Evolutionary conservation across 2,329 filamentous ascomycete species (phyloP).

Genomic region (Pseudopithomyces chartarum): DNA sequence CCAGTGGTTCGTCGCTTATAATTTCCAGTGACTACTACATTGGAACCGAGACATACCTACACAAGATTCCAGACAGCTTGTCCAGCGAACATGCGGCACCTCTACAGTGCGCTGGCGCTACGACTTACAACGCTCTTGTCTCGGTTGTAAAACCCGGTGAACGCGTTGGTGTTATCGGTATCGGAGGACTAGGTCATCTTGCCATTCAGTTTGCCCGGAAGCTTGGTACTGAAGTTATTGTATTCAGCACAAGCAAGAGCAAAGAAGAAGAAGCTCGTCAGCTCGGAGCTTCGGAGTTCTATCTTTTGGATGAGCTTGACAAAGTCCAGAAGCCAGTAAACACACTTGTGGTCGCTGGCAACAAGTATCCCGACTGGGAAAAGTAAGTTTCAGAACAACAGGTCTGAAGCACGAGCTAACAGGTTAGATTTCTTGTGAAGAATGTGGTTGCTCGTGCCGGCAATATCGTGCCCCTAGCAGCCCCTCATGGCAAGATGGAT

Average conservation of each 20-base stretch:
- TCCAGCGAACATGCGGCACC: conserved; percentile 23
- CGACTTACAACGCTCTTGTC: conserved; percentile 78
- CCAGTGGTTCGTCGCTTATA: background rate
- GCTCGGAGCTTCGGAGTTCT: conserved; percentile 29
- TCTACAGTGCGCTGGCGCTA: conserved; percentile 26
- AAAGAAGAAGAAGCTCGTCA: conserved; percentile 25
- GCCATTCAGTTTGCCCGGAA: conserved; percentile 70
- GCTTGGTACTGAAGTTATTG: conserved; percentile 27
- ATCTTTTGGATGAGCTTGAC: conserved; percentile 25
- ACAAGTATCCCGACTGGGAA: conserved; percentile 26
- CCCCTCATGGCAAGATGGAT: conserved; percentile 16
- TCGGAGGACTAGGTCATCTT: conserved; percentile 75
- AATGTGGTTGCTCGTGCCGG: conserved; percentile 24
- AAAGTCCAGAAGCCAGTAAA: conserved; percentile 24
- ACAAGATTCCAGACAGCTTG: conserved; percentile 25
- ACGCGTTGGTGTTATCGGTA: conserved; percentile 82
- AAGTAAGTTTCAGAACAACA: conserved; percentile 18
- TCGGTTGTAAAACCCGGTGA: conserved; percentile 72
- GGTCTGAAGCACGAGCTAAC: background rate
- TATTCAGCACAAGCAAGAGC: conserved; percentile 23
- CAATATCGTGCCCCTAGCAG: conserved; percentile 23
- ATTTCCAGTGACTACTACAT: conserved; percentile 20
- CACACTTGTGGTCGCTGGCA: conserved; percentile 24
- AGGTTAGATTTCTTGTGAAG: conserved; percentile 21
- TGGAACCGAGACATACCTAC: conserved; percentile 22